Conservation (phyloP, 2,329 filamentous ascomycete species). For the Teratosphaeria zuluensis region DNA sequence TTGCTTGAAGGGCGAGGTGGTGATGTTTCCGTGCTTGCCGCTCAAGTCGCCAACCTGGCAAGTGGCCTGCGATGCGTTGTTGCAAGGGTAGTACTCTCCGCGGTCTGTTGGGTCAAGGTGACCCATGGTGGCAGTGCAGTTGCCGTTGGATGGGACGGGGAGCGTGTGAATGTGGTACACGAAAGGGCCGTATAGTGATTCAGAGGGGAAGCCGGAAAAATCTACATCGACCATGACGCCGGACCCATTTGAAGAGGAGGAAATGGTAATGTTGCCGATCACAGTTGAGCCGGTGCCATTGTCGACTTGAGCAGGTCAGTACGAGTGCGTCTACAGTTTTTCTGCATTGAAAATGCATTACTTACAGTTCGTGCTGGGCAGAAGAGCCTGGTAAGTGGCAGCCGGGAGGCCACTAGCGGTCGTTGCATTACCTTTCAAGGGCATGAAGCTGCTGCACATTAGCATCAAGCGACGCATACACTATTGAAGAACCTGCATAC, state of each 20-base stretch:
- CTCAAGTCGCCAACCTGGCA: constrained; percentile 71
- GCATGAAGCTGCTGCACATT: neutral
- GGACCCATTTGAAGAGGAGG: neutral
- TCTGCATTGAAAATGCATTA: neutral
- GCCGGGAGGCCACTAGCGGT: neutral
- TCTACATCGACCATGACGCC: constrained; percentile 6
- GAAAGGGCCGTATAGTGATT: constrained; percentile 7
- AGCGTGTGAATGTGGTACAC: constrained; percentile 62
- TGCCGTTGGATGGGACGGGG: constrained; percentile 55
- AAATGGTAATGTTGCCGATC: constrained; percentile 4
- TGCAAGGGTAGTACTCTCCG: constrained; percentile 53
- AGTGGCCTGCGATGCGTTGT: constrained; percentile 45
- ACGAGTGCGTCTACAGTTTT: neutral
- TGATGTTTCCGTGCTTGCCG: constrained; percentile 60
- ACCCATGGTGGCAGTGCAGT: constrained; percentile 58
- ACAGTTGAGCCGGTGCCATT: constrained; percentile 7
- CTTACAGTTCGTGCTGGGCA: constrained; percentile 4
- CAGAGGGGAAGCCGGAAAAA: constrained; percentile 7
- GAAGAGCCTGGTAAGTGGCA: constrained; percentile 5
- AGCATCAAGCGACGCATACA: neutral
- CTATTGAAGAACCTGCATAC: neutral
- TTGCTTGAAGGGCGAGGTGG: constrained; percentile 6
- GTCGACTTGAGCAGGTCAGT: constrained; percentile 3
- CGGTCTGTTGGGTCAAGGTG: constrained; percentile 65
- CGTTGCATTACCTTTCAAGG: neutral